Base-by-base conservation (phyloP, 2,329 filamentous ascomycete species). In the Epichloe baconii region DNA sequence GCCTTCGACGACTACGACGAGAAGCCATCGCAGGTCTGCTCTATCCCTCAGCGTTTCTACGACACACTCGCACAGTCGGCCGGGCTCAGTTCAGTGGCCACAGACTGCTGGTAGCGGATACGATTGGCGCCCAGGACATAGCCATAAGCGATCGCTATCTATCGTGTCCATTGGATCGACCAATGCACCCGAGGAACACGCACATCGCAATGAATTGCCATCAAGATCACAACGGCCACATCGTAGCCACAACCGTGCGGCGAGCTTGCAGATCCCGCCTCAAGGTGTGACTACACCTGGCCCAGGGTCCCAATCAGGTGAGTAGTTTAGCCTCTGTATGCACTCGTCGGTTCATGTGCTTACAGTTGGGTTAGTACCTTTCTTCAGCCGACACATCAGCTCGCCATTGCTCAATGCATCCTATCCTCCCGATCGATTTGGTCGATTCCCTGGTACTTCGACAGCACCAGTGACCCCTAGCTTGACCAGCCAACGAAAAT, bases 91-190 rank as follows among this genome's bases (percentile, higher is more conserved):
- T 31, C 73, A 74, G 57, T 77, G 75, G 73, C 65, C 66, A 21
- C 62, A 65, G 14, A 55, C 61, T n/a, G 56, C 64, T 37, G 54
- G 62, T 53, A 53, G 59, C 50, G 58, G 59, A 54, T 51, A 55
- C 53, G 63, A 68, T 46, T 57, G 62, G 51, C 58, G 61, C 19
- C 56, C 64, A 21, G 71, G 75, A n/a, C 79, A 84, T 60, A 71
- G 74, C 49, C 86, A 90, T 60, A 82, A 84, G 64, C 76, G 86
- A 59, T 91, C 87, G 3, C 76, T 93, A 34, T 93, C 87, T 17
- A 91, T 93, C 56, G 80, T 91, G 44, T 91, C 87, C 10, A 79
- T 91, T 58, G 84, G 83, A 11, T 79, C 79, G 19, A 68, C 70
- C 38, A 71, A 69, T 34, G 67, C 70, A 19, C 67, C 73, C 41